These are phyloP conservation scores for Zangia roseola DNA, from an alignment of 768 basidiomycete species.

Conservation along the genomic window DNA sequence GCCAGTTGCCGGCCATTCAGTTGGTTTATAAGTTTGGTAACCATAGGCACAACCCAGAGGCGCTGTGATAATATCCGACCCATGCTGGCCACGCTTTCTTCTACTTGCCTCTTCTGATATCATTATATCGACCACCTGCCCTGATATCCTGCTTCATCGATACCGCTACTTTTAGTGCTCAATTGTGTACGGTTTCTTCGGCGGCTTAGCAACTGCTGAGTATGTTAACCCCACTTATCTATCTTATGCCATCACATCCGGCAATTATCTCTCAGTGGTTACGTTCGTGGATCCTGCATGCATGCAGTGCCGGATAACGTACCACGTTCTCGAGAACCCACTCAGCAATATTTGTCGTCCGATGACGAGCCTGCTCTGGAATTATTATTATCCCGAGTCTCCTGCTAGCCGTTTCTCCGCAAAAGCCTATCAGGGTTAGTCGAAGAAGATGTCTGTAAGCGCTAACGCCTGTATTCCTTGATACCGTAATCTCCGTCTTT, in stretches of 20 bases:
- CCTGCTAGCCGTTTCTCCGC: constrained; percentile 25
- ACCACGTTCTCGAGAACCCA: background rate
- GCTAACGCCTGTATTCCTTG: constrained; percentile 28
- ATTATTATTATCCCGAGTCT: constrained; percentile 19
- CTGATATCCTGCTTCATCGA: constrained; percentile 22
- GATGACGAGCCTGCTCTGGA: background rate
- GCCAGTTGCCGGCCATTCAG: constrained; percentile 29
- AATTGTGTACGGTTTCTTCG: constrained; percentile 15
- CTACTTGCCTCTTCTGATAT: constrained; percentile 19
- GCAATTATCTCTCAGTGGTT: constrained; percentile 12
- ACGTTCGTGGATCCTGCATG: constrained; percentile 9
- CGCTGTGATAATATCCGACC: constrained; percentile 33
- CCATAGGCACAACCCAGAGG: constrained; percentile 24
- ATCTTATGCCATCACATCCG: constrained; percentile 6
- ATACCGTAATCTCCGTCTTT: constrained; percentile 36
- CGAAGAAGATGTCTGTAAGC: constrained; percentile 17
- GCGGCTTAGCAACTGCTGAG: constrained; percentile 5
- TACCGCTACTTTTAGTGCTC: constrained; percentile 22
- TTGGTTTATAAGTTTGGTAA: constrained; percentile 25
- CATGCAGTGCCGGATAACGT: background rate
- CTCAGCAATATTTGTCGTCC: background rate
- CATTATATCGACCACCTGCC: background rate
- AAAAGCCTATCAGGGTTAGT: constrained; percentile 35
- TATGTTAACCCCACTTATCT: constrained; percentile 8
- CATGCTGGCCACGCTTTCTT: constrained; percentile 22